Evolutionary conservation across 2,329 filamentous ascomycete species (phyloP).

Genomic region (Huntiella savannae): DNA sequence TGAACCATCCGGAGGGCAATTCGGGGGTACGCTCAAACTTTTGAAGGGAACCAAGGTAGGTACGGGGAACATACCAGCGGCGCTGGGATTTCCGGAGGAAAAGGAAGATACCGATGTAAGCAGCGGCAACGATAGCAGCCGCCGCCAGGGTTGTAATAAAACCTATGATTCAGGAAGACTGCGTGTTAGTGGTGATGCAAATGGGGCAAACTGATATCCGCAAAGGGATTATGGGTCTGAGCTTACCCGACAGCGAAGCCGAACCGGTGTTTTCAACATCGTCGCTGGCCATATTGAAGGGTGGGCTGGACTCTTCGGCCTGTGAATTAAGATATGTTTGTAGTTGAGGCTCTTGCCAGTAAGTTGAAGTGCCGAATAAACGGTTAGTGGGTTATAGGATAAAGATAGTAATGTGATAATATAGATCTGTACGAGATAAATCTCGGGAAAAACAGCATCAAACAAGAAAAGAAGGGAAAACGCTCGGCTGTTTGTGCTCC

Average conservation of each 20-base stretch:
- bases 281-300: slow-evolving; percentile 7
- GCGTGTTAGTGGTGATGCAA: background rate
- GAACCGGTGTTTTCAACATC: slow-evolving; percentile 2
- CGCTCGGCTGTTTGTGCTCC: background rate
- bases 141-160: slow-evolving; percentile 32
- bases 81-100: slow-evolving; percentile 25
- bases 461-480: background rate
- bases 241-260: slow-evolving; percentile 11
- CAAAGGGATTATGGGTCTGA: background rate
- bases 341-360: too few relatives aligned
- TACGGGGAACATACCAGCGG: slow-evolving; percentile 31
- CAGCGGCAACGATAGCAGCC: slow-evolving; percentile 21
- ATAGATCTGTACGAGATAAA: background rate
- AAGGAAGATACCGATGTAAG: slow-evolving; percentile 27
- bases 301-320: too few relatives aligned
- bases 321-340: too few relatives aligned
- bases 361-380: too few relatives aligned
- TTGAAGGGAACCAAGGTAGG: slow-evolving; percentile 28
- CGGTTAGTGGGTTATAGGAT: too few relatives aligned
- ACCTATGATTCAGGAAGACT: slow-evolving; percentile 5
- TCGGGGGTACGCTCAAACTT: slow-evolving; percentile 35
- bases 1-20: slow-evolving; percentile 36
- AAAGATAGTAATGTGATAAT: too few relatives aligned
- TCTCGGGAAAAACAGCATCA: background rate
- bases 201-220: background rate